phyloP scores from a whole-genome alignment of 2,329 filamentous ascomycete genomes.

The Ophiosphaerella narmari region DNA sequence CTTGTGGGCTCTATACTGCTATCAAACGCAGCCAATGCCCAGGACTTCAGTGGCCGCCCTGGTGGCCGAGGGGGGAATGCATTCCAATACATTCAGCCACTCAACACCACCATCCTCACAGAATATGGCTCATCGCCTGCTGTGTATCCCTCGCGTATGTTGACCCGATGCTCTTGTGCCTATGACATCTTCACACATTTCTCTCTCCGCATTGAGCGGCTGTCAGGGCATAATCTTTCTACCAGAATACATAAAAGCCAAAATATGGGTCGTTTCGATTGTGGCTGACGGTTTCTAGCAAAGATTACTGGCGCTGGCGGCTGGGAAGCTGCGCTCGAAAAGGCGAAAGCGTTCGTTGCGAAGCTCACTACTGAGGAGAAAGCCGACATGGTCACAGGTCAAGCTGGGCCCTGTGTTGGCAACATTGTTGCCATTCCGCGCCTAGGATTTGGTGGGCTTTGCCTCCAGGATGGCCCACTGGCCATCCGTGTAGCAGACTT shows the following conservation, averaged over 20 bases:
- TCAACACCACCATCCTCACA: constrained; percentile 35
- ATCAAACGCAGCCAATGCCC: constrained; percentile 24
- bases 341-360: constrained; percentile 38
- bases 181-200: not conserved
- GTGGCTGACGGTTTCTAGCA: constrained; percentile 47
- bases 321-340: constrained; percentile 39
- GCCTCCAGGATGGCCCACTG: constrained; percentile 48
- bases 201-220: too few relatives aligned
- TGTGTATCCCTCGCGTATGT: constrained; percentile 37
- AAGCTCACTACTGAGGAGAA: constrained; percentile 41
- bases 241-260: too few relatives aligned
- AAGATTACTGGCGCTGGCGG: constrained; percentile 36
- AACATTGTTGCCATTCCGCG: constrained; percentile 46
- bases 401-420: constrained; percentile 62
- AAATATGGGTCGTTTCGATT: not conserved
- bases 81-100: constrained; percentile 35
- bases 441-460: constrained; percentile 47
- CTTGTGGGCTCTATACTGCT: constrained; percentile 29
- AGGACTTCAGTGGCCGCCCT: constrained; percentile 20
- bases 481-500: constrained; percentile 41
- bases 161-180: not conserved
- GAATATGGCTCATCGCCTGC: constrained; percentile 35
- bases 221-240: too few relatives aligned
- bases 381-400: constrained; percentile 41
- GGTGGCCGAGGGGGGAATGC: constrained; percentile 23